Evolutionary conservation across 768 basidiomycete genomes (phyloP), one percentile per base, ranked within the genome.

Genomic region (Suillus cothurnatus): DNA sequence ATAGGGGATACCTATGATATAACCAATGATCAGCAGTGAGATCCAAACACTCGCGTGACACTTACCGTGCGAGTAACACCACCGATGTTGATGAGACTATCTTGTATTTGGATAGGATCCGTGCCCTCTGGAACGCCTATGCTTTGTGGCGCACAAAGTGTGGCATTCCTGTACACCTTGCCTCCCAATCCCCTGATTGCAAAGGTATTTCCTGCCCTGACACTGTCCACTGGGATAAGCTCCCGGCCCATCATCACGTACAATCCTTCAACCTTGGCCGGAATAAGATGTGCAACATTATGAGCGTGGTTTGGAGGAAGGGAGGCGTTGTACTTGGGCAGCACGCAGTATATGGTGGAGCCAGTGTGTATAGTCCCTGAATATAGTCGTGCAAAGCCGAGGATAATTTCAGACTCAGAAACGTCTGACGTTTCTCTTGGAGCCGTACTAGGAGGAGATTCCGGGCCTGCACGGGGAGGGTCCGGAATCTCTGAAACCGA

Each of bases 191-290:
- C 97, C 68, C 82, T 89, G 67, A 98, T 88, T 2, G 96, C 97
- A 68, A 98, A 99, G 6, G 96, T 92, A 73, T 97, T 96, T 9
- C 97, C 97, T 2, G 97, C 95, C 36, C 85, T 85, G 1, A 99
- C 95, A 66, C 81, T 82, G 26, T 92, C 82, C 3, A 97, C 93
- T 0, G 89, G 82, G 0, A 93, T 88, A n/a, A 99, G 82, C 72
- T 98, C 96, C 50, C 94, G 81, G 3, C 97, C 97, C 97, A 99
- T 99, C 94, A 99, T 98, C 58, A 92, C 86, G 76, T 98, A 99
- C 61, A 99, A 77, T 7, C 87, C 89, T 64, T 88, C 85, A 17
- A 96, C 86, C n/a, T 80, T 81, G 28, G 89, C 83, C 11, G 80
- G 77, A 28, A 84, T 73, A 50, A 95, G 69, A 71, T 91, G 85